Conservation (phyloP, 345 rosid species). For the Ceriops zippeliana region DNA sequence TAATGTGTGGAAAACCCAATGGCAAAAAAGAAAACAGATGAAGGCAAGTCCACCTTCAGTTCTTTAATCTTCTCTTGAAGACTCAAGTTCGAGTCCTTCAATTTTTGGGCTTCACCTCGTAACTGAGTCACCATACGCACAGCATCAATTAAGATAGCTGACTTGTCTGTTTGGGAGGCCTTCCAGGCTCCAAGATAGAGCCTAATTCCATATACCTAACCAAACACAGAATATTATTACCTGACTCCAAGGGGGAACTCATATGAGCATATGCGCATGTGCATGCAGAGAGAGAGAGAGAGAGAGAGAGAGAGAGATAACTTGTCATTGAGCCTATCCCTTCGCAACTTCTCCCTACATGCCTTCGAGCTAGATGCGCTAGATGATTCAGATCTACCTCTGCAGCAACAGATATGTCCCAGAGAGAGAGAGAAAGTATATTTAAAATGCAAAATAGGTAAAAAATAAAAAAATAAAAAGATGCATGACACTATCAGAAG, state of each 20-base stretch:
- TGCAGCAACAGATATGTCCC: constrained; percentile 53
- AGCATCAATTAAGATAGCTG: constrained; percentile 80
- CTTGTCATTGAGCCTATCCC: constrained; percentile 85
- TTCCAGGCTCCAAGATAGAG: constrained; percentile 76
- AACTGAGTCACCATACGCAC: constrained; percentile 75
- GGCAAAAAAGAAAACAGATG: neutral
- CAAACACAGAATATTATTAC: constrained; percentile 12
- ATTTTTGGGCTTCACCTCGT: constrained; percentile 64
- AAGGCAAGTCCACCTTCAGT: constrained; percentile 56
- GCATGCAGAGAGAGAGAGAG: neutral
- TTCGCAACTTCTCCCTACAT: constrained; percentile 82
- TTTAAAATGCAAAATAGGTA: too few species aligned
- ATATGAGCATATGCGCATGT: too few species aligned
- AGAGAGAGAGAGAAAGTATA: constrained; percentile 13
- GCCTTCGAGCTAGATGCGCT: constrained; percentile 83
- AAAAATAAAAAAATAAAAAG: too few species aligned
- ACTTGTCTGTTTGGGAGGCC: constrained; percentile 77
- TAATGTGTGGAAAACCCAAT: neutral
- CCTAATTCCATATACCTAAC: constrained; percentile 77
- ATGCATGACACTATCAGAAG: too few species aligned
- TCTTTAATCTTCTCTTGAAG: constrained; percentile 74
- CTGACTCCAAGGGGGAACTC: neutral
- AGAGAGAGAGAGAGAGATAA: constrained; percentile 17
- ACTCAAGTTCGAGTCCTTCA: constrained; percentile 72
- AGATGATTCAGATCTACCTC: constrained; percentile 40